A percentile compares a stretch with the other conserved stretches of the same genome.
Evolutionary conservation across 352 stramenopile genomes (phyloP).

Genomic region (Phytophthora fragariaefolia): DNA sequence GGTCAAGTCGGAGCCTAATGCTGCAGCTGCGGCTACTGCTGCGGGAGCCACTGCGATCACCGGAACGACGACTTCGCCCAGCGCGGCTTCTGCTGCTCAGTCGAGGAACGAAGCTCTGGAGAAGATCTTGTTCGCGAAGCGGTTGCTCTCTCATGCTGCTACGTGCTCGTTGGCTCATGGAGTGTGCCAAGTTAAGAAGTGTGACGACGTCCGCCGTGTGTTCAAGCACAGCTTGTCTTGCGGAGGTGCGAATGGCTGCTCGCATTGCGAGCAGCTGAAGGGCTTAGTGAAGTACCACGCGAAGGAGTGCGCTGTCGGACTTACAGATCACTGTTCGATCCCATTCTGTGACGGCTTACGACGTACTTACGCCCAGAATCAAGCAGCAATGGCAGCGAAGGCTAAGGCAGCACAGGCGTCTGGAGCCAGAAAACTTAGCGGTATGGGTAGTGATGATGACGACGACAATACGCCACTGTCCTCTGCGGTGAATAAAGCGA

Average conservation of each 20-base stretch:
- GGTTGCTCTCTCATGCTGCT: slow-evolving; percentile 78
- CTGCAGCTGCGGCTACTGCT: neutral
- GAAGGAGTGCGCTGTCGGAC: slow-evolving; percentile 70
- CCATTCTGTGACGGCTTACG: slow-evolving; percentile 84
- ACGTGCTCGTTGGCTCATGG: slow-evolving; percentile 65
- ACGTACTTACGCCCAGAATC: slow-evolving; percentile 58
- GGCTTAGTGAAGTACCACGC: slow-evolving; percentile 87
- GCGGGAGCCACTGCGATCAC: slow-evolving; percentile 9
- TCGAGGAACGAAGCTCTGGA: slow-evolving; percentile 71
- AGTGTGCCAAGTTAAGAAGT: slow-evolving; percentile 86
- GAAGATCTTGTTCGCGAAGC: slow-evolving; percentile 88
- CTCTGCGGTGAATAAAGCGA: slow-evolving; percentile 70
- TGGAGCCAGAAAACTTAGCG: slow-evolving; percentile 19
- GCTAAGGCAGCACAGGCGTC: slow-evolving; percentile 32
- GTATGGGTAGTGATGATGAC: slow-evolving; percentile 55
- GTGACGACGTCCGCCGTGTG: slow-evolving; percentile 83
- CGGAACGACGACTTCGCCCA: slow-evolving; percentile 22
- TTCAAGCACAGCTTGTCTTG: slow-evolving; percentile 89
- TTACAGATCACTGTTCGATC: slow-evolving; percentile 80
- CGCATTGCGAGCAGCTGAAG: slow-evolving; percentile 84
- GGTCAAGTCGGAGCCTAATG: slow-evolving; percentile 43
- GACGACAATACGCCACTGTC: slow-evolving; percentile 80
- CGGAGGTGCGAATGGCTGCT: slow-evolving; percentile 67
- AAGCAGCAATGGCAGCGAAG: slow-evolving; percentile 45
- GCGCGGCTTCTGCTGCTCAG: slow-evolving; percentile 24